A percentile compares a stretch with the other conserved stretches of the same genome.
Evolutionary conservation across 2,329 filamentous ascomycete species (phyloP).

Genomic region (Hypoxylon sp.): DNA sequence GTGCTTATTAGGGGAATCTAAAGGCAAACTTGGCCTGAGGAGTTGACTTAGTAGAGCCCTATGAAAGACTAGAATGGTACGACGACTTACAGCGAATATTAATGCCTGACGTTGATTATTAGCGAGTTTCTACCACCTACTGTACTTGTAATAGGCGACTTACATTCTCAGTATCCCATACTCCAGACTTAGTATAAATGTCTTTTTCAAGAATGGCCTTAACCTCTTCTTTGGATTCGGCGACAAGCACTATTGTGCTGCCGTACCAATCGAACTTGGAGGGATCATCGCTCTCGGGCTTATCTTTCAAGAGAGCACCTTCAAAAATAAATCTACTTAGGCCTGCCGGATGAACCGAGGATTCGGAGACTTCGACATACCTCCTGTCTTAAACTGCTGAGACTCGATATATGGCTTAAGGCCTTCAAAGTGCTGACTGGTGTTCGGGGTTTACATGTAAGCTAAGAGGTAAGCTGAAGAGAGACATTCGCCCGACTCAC

Average conservation of each 20-base stretch:
- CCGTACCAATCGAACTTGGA: conserved; percentile 78
- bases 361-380: conserved; percentile 58
- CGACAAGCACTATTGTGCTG: conserved; percentile 77
- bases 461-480: conserved; percentile 38
- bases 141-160: conserved; percentile 38
- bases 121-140: conserved; percentile 11
- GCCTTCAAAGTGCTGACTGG: conserved; percentile 68
- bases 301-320: conserved; percentile 77
- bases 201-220: conserved; percentile 77
- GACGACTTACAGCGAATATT: conserved; percentile 63
- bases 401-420: conserved; percentile 67
- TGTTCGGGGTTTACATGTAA: conserved; percentile 33
- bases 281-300: conserved; percentile 73
- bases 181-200: conserved; percentile 78
- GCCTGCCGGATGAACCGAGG: conserved; percentile 3
- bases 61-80: background rate
- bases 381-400: conserved; percentile 75
- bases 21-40: conserved; percentile 50
- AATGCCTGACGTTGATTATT: conserved; percentile 57
- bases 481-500: conserved; percentile 61
- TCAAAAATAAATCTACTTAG: conserved; percentile 8
- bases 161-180: conserved; percentile 85
- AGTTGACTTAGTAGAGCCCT: conserved; percentile 38
- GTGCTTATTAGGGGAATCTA: conserved; percentile 40
- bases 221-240: conserved; percentile 78